Conservation (phyloP, 306 rosid species). For the Sicyos edulis region DNA sequence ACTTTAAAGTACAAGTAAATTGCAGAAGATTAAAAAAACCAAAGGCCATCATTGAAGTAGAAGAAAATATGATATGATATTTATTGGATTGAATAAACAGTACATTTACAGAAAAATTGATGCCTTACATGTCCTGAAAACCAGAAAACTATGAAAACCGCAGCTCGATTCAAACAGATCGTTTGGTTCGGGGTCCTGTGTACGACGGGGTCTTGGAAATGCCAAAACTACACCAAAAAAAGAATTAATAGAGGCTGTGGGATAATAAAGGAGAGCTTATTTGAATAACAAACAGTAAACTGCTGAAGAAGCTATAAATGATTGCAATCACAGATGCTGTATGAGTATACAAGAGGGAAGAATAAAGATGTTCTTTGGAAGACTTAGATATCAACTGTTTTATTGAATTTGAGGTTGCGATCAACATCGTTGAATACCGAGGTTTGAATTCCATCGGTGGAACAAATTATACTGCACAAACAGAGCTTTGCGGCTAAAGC, state of each 20-base stretch:
- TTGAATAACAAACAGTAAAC: constrained; percentile 30
- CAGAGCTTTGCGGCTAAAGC: constrained; percentile 25
- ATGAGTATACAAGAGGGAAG: constrained; percentile 21
- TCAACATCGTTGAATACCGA: background rate
- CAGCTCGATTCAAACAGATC: constrained; percentile 9
- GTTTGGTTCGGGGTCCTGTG: constrained; percentile 14
- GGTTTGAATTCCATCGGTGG: constrained; percentile 7
- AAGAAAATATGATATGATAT: background rate
- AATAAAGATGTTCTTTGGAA: constrained; percentile 26
- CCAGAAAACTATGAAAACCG: background rate
- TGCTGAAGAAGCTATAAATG: constrained; percentile 30
- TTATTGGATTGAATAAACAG: background rate
- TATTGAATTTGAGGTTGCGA: constrained; percentile 26
- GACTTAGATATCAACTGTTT: constrained; percentile 24
- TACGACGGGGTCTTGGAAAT: background rate
- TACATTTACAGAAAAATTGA: constrained; percentile 18
- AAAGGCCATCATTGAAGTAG: no score
- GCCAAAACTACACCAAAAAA: constrained; percentile 31
- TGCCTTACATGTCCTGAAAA: constrained; percentile 4
- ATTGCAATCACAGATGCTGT: constrained; percentile 44
- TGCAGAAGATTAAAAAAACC: background rate
- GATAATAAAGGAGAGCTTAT: constrained; percentile 25
- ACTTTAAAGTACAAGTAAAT: constrained; percentile 10
- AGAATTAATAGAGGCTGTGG: constrained; percentile 28
- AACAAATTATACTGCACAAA: constrained; percentile 12